Evolutionary conservation across 1,284 basidiomycete species (phyloP), one percentile per base, ranked within the genome.

Genomic region (Marasmius sp.): DNA sequence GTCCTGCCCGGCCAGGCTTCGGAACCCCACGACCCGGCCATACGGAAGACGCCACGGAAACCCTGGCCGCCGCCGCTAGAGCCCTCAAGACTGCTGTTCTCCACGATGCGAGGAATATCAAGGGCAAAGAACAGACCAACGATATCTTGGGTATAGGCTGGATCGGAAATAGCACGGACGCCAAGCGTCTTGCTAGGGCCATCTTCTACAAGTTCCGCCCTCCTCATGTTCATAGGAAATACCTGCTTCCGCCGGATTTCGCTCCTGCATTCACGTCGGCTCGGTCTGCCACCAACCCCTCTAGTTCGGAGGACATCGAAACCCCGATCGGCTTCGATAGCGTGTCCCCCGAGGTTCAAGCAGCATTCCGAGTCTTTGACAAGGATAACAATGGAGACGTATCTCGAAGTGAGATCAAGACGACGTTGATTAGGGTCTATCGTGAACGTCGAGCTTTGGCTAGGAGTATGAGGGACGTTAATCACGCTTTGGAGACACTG

Each of bases 341-440:
- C 20, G 45, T 47, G 20, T 47, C 45, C 9, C 11, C 45, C 20
- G 45, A 47, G 20, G 45, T n/a, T 8, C 76, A 82, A 59, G 79
- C 79, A 11, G 92, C 91, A 1, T 93, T 93, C 79, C 82, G 83
- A 52, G 83, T 93, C 37, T 91, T 93, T 69, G 89, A 91, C 74
- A 81, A 78, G 65, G 92, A 93, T 71, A 82, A 85, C 68, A 92
- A 93, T 65, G 90, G 89, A 18, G 92, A 94, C 70, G 81, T 93
- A 60, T 87, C 88, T n/a, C 83, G 87, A 58, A 78, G 83, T 37
- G 92, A 94, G 74, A 84, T 94, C 71, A 93, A 93, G 75, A 81
- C 83, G 50, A 84, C 82, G 34, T 73, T 93, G 34, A 74, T 93
- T 64, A 85, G 82, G 70, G 81, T 89, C n/a, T 92, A 92, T 78